A percentile compares a stretch with the other conserved stretches of the same genome.
Conservation (phyloP, 2,329 filamentous ascomycete species). For the Cladophialophora chaetospira region DNA sequence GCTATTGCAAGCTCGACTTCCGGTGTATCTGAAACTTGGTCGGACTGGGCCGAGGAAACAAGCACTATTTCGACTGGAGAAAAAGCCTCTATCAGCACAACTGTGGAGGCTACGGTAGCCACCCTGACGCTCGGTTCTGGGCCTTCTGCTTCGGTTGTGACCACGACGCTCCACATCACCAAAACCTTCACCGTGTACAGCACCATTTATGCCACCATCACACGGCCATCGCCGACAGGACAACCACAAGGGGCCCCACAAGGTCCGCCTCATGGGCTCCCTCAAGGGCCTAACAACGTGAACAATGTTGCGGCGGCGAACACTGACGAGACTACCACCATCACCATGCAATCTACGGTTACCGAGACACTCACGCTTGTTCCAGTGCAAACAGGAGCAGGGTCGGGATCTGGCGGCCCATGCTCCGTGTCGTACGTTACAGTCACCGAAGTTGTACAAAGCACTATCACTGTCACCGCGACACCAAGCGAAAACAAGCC, state of each 20-base stretch:
- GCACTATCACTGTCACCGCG: conserved; percentile 26
- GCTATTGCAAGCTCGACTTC: conserved; percentile 1
- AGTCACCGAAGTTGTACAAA: conserved; percentile 23
- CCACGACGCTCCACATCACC: conserved; percentile 25
- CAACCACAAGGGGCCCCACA: too few species aligned
- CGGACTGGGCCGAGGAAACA: conserved; percentile 8
- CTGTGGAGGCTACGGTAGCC: conserved; percentile 16
- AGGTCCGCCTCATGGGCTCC: too few species aligned
- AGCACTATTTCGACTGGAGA: conserved; percentile 17
- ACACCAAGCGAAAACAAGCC: conserved; percentile 8
- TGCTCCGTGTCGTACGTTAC: conserved; percentile 25
- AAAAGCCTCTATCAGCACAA: conserved; percentile 19
- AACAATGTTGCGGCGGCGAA: conserved; percentile 20
- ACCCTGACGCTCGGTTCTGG: conserved; percentile 25
- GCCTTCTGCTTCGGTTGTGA: conserved; percentile 24
- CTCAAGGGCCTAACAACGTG: conserved; percentile 5
- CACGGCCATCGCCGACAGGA: conserved; percentile 12
- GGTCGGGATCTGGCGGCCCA: not conserved
- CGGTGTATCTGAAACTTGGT: conserved; percentile 7
- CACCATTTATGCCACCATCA: conserved; percentile 27
- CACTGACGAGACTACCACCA: conserved; percentile 13
- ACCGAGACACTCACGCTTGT: conserved; percentile 24
- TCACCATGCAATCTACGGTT: conserved; percentile 19
- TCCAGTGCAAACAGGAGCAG: conserved; percentile 7
- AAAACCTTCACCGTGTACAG: conserved; percentile 22